A percentile compares a stretch with the other conserved stretches of the same genome.
phyloP scores from a whole-genome alignment of 2,329 filamentous ascomycete genomes.

The Cladorrhinum sp. region DNA sequence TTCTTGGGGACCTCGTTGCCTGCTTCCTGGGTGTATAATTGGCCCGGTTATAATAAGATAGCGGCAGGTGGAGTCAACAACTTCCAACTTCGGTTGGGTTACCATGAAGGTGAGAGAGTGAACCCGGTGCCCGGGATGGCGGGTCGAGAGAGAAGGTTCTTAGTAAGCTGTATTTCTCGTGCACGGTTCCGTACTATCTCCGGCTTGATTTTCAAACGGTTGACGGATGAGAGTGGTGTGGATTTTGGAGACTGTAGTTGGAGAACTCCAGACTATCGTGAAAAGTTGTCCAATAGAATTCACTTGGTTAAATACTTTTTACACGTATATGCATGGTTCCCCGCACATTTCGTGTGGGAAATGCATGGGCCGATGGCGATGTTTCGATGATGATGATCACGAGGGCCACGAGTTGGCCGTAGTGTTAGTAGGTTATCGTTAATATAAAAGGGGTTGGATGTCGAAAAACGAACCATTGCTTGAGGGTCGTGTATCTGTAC shows the following conservation, averaged over 20 bases:
- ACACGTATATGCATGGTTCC: neutral
- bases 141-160: slow-evolving; percentile 9
- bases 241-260: neutral
- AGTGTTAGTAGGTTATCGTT: neutral
- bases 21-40: too few relatives aligned
- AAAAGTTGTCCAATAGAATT: neutral
- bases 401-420: too few relatives aligned
- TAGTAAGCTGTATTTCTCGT: neutral
- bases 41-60: too few relatives aligned
- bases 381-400: neutral
- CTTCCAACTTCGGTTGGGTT: too few relatives aligned
- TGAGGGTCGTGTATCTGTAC: too few relatives aligned
- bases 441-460: neutral
- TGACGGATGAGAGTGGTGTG: neutral
- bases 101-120: too few relatives aligned
- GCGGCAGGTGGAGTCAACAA: too few relatives aligned
- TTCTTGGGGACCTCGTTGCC: too few relatives aligned
- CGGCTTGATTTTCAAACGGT: too few relatives aligned
- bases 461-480: neutral
- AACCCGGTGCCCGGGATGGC: slow-evolving; percentile 14
- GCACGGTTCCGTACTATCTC: neutral
- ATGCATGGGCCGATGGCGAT: neutral
- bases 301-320: neutral
- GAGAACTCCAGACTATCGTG: neutral
- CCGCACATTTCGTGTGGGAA: neutral